A percentile compares a stretch with the other conserved stretches of the same genome.
These are phyloP conservation scores for Pseudovirgaria hyperparasitica DNA, from an alignment of 2,329 filamentous ascomycete genomes.

Conservation along the genomic window DNA sequence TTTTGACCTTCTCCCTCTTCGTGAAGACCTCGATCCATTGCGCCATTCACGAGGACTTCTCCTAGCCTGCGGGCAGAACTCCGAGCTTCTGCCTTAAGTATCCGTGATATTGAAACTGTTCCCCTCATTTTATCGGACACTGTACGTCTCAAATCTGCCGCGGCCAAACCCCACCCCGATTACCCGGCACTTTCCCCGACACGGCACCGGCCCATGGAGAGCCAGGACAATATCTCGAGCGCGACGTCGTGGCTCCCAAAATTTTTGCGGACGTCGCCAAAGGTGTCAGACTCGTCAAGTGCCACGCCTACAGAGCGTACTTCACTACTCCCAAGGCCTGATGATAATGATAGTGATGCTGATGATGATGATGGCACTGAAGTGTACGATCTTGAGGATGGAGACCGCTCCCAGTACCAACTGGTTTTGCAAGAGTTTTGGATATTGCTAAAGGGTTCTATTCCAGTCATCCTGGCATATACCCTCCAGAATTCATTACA, in stretches of 20 bases:
- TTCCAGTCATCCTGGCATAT: conserved; percentile 75
- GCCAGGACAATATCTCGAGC: conserved; percentile 5
- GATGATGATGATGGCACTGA: conserved; percentile 26
- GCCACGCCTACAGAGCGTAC: conserved; percentile 28
- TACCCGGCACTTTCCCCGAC: no score
- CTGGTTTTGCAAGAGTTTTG: conserved; percentile 47
- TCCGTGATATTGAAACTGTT: no score
- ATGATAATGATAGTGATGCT: conserved; percentile 21
- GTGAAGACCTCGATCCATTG: neutral
- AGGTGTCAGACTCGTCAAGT: conserved; percentile 7
- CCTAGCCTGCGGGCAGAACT: neutral
- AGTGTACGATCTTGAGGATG: conserved; percentile 24
- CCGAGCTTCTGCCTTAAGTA: neutral
- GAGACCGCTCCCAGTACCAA: conserved; percentile 18
- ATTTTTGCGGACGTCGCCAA: conserved; percentile 12
- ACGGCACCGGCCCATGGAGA: conserved; percentile 5
- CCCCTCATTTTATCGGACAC: neutral
- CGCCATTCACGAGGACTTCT: neutral
- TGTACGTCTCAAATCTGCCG: neutral
- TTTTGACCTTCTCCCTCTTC: no score
- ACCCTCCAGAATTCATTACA: conserved; percentile 77
- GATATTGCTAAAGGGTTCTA: conserved; percentile 53
- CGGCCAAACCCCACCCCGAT: no score
- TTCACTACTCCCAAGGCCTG: conserved; percentile 29
- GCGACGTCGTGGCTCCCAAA: conserved; percentile 16